Conservation (phyloP, 768 basidiomycete genomes). For the Rhizopogon vinicolor region DNA sequence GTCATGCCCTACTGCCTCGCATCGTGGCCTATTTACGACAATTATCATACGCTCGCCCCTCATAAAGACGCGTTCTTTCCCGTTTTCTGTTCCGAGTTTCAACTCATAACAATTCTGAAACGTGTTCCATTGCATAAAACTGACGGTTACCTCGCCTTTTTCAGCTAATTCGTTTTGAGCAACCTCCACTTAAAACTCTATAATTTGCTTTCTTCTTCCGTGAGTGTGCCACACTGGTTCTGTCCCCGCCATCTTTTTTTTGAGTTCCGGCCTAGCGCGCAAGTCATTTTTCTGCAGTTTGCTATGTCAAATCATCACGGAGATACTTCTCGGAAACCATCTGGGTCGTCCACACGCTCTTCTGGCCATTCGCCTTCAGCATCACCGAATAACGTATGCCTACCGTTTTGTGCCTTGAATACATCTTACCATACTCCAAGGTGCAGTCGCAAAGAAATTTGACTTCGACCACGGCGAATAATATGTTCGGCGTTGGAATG, state of each 20-base stretch:
- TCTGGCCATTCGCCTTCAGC: constrained; percentile 56
- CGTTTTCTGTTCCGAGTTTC: constrained; percentile 26
- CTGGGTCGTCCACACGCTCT: constrained; percentile 65
- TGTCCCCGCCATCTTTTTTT: constrained; percentile 11
- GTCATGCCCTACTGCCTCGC: constrained; percentile 19
- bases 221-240: constrained; percentile 14
- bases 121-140: constrained; percentile 17
- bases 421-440: constrained; percentile 18
- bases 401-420: background rate
- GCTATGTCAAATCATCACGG: constrained; percentile 31
- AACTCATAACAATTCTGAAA: constrained; percentile 12
- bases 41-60: constrained; percentile 14
- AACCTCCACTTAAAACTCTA: constrained; percentile 23
- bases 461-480: constrained; percentile 34
- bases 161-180: constrained; percentile 31
- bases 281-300: constrained; percentile 20
- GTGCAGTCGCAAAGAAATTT: constrained; percentile 43
- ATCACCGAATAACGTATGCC: constrained; percentile 54
- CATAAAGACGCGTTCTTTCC: constrained; percentile 23
- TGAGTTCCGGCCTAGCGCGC: constrained; percentile 21
- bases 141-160: constrained; percentile 17
- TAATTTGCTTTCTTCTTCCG: constrained; percentile 28
- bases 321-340: constrained; percentile 59
- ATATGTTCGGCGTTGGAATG: constrained; percentile 52
- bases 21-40: constrained; percentile 31